A percentile compares a stretch with the other conserved stretches of the same genome.
Conservation (phyloP, 768 basidiomycete species). For the Calocybe indica region DNA sequence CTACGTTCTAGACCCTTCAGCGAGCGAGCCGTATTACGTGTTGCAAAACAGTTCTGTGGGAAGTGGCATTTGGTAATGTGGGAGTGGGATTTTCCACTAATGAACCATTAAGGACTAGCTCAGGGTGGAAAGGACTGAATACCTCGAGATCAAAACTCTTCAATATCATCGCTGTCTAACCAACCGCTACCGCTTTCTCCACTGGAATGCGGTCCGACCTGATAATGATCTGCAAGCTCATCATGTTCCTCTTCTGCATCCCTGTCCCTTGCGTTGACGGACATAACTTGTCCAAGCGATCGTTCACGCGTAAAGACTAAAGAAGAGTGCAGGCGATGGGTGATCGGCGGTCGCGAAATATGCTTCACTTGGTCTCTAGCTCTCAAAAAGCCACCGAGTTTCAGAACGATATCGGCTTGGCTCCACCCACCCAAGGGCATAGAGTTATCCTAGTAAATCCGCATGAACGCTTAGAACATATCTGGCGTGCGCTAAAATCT, state of each 20-base stretch:
- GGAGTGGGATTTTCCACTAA: not conserved
- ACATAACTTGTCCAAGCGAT: constrained; percentile 23
- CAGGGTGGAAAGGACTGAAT: not conserved
- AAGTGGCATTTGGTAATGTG: not conserved
- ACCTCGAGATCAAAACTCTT: constrained; percentile 31
- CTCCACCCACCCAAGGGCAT: constrained; percentile 42
- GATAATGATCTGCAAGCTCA: constrained; percentile 13
- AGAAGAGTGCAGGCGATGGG: constrained; percentile 47
- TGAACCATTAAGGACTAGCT: not conserved
- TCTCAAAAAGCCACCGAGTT: constrained; percentile 55
- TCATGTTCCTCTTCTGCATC: constrained; percentile 15
- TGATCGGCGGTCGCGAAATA: constrained; percentile 16
- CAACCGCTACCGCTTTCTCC: constrained; percentile 37
- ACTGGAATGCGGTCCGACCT: constrained; percentile 20
- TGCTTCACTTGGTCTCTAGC: constrained; percentile 28
- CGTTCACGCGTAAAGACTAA: constrained; percentile 38
- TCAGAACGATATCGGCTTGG: constrained; percentile 41
- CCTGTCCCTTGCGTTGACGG: constrained; percentile 27
- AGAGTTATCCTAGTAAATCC: not conserved
- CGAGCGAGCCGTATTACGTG: too few species aligned
- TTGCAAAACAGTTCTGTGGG: too few species aligned
- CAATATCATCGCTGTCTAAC: constrained; percentile 57
- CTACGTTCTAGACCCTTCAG: too few species aligned
- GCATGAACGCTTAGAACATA: not conserved
- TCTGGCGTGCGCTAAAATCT: constrained; percentile 4